phyloP scores from a whole-genome alignment of 768 basidiomycete genomes.

The Myochromella boudieri region DNA sequence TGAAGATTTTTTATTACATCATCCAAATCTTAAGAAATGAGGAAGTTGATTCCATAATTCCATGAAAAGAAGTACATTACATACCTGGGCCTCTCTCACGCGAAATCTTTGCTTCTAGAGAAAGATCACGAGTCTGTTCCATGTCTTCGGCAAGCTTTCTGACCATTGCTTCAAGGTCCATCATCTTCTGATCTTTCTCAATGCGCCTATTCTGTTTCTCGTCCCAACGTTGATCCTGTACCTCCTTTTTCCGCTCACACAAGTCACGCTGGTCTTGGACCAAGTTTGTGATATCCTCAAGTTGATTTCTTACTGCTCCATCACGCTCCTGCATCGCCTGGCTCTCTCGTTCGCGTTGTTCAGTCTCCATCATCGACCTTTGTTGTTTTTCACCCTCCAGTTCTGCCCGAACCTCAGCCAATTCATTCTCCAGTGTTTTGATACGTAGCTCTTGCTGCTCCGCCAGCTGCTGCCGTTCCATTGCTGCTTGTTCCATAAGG shows the following conservation, averaged over 20 bases:
- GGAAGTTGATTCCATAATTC: background rate
- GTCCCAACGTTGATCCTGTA: constrained; percentile 61
- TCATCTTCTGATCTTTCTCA: constrained; percentile 57
- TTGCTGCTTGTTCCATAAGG: constrained; percentile 47
- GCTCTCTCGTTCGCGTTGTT: constrained; percentile 59
- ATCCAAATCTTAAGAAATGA: constrained; percentile 46
- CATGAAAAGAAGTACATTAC: constrained; percentile 20
- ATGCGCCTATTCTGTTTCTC: constrained; percentile 60
- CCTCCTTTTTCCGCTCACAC: constrained; percentile 56
- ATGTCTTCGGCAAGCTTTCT: constrained; percentile 56
- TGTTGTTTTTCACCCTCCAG: constrained; percentile 63
- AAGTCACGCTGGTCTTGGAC: constrained; percentile 66
- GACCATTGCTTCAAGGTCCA: constrained; percentile 62
- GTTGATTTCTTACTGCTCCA: constrained; percentile 56
- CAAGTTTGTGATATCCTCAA: constrained; percentile 71
- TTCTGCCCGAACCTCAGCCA: constrained; percentile 54
- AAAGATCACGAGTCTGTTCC: constrained; percentile 46
- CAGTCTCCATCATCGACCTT: constrained; percentile 57
- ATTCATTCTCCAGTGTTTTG: constrained; percentile 59
- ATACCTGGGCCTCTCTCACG: constrained; percentile 58
- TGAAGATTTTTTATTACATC: constrained; percentile 58
- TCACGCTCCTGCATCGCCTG: constrained; percentile 59
- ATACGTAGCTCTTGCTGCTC: constrained; percentile 59
- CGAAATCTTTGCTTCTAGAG: constrained; percentile 52
- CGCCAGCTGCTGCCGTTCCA: constrained; percentile 43